These are phyloP conservation scores for Neopestalotiopsis sp. DNA, from an alignment of 2,329 filamentous ascomycete genomes.

Conservation along the genomic window DNA sequence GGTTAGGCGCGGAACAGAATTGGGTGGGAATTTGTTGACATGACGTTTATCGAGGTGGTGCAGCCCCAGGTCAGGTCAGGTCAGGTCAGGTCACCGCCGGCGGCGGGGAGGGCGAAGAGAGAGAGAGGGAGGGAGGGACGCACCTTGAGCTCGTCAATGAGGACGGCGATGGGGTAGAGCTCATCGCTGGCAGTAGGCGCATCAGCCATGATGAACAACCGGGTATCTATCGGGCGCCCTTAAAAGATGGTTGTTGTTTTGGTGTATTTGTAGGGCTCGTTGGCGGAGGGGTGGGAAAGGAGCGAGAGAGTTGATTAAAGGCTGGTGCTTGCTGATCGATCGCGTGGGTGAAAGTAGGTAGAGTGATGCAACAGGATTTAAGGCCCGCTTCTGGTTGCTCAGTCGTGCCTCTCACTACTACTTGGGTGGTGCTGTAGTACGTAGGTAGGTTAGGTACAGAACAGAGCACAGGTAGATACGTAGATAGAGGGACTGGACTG, in stretches of 20 bases:
- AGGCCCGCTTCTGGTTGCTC: conserved; percentile 8
- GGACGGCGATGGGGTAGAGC: conserved; percentile 98
- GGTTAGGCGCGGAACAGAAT: conserved; percentile 22
- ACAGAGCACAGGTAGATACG: no score
- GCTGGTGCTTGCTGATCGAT: conserved; percentile 4
- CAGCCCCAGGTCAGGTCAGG: no score
- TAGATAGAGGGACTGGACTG: no score
- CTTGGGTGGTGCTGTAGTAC: no score
- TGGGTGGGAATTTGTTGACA: conserved; percentile 25
- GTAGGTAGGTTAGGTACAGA: no score
- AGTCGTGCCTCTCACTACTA: neutral
- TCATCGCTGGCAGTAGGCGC: conserved; percentile 92
- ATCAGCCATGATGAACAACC: conserved; percentile 77
- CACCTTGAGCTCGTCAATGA: conserved; percentile 99
- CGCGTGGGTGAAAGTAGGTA: conserved; percentile 9
- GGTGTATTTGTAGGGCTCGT: neutral
- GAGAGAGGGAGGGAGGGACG: conserved; percentile 23
- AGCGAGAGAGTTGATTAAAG: neutral
- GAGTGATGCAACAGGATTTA: conserved; percentile 20
- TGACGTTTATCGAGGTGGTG: conserved; percentile 5
- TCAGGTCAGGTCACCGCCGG: conserved; percentile 5
- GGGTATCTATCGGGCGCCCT: conserved; percentile 19
- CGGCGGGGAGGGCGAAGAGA: conserved; percentile 23
- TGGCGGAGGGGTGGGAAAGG: conserved; percentile 1
- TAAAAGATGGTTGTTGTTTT: conserved; percentile 16